Evolutionary conservation across 1,139 yeast species (phyloP), one percentile per base, ranked within the genome.

Genomic region (Geotrichum candidum): DNA sequence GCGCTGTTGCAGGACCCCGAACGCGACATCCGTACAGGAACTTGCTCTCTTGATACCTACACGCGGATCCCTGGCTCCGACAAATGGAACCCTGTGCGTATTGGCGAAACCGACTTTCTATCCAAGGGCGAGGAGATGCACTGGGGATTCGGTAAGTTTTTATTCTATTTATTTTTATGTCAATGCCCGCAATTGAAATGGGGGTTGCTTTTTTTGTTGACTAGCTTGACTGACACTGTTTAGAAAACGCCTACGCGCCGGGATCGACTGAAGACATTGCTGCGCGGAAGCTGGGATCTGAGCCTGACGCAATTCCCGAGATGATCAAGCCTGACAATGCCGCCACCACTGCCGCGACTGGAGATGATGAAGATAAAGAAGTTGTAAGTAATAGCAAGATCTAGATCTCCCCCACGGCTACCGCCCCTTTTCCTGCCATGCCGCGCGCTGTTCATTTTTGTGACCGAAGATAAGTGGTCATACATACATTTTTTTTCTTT

Each of bases 91-190:
- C 72, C 84, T 57, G 78, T 77, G 27, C 78, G 81, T 80, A 87
- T 86, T 70, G 96, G 96, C 23, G 82, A 84, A 66, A 82, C 89
- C 31, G 84, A 81, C 56, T 88, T 84, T 68, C 77, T 90, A 65
- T 73, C 80, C 1, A 74, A 81, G 9, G 96, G 96, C n/a, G 96
- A 90, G 73, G 96, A 89, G 74, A 88, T 90, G 94, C 88, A 88
- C 71, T 90, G 96, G 96, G 83, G 86, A 67, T 90, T 90, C 76
- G 84, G 83, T 70, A 77, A 74, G 77, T 69, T 52, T 62, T 45
- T 45, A 22, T 56, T 57, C 27, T 35, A 18, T 22, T 18, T 33
- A 1, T 10, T 13, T 25, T 51, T 1, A 50, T 25, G 4, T 11
- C 15, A 5, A n/a, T n/a, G 27, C 29, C 18, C 18, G 18, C 51